Evolutionary conservation across 768 basidiomycete genomes (phyloP).

Genomic region (Butyriboletus loyo): DNA sequence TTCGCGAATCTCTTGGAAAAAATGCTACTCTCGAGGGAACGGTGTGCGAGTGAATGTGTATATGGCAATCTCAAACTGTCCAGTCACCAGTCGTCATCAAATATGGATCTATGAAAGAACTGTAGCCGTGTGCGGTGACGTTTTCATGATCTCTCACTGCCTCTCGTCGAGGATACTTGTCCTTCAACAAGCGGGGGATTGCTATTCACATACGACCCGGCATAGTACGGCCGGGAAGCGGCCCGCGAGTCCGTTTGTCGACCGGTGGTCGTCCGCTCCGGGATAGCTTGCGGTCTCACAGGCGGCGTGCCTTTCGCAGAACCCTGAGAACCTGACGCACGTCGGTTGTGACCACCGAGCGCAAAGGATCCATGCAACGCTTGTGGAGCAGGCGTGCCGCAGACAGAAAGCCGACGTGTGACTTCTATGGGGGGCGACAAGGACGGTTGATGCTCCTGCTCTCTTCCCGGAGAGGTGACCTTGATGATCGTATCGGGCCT

Average conservation of each 20-base stretch:
- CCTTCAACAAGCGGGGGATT: slow-evolving; percentile 10
- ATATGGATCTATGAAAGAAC: slow-evolving; percentile 9
- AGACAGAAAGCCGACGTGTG: slow-evolving; percentile 45
- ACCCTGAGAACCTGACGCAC: slow-evolving; percentile 9
- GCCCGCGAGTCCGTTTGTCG: slow-evolving; percentile 25
- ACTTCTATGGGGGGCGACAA: slow-evolving; percentile 48
- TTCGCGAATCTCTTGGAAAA: slow-evolving; percentile 20
- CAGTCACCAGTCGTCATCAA: slow-evolving; percentile 11
- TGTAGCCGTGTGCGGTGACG: not conserved
- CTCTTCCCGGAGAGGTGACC: slow-evolving; percentile 43
- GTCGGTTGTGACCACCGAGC: slow-evolving; percentile 21
- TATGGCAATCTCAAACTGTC: slow-evolving; percentile 11
- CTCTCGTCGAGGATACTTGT: slow-evolving; percentile 13
- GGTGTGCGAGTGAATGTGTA: slow-evolving; percentile 5
- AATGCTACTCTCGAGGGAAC: slow-evolving; percentile 5
- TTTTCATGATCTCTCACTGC: slow-evolving; percentile 26
- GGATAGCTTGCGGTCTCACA: slow-evolving; percentile 13
- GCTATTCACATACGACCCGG: slow-evolving; percentile 21
- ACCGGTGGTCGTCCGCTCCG: slow-evolving; percentile 16
- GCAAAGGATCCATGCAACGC: slow-evolving; percentile 15
- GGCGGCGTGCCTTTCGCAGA: slow-evolving; percentile 21
- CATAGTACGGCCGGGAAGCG: slow-evolving; percentile 17
- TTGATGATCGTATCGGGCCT: slow-evolving; percentile 34
- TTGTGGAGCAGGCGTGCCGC: slow-evolving; percentile 33
- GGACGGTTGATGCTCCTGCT: slow-evolving; percentile 38